phyloP scores from a whole-genome alignment of 768 basidiomycete species.

The Panaeolus cyanescens region DNA sequence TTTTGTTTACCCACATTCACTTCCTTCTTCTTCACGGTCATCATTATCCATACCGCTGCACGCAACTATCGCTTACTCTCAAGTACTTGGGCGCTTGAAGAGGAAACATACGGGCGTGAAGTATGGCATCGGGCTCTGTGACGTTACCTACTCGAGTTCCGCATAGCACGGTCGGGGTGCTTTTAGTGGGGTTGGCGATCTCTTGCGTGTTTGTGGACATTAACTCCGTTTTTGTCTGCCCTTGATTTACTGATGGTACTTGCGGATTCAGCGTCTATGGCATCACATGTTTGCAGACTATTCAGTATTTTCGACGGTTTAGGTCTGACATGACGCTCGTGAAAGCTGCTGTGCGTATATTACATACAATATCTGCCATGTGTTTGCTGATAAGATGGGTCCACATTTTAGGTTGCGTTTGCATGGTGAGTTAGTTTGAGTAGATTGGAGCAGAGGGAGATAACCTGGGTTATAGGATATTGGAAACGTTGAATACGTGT shows the following conservation, averaged over 20 bases:
- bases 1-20: background rate
- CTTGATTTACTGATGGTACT: background rate
- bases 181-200: conserved; percentile 9
- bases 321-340: background rate
- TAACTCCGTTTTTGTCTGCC: background rate
- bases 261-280: conserved; percentile 10
- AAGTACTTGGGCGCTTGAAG: background rate
- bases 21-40: background rate
- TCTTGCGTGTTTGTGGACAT: conserved; percentile 7
- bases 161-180: conserved; percentile 10
- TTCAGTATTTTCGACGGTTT: conserved; percentile 12
- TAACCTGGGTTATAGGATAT: background rate
- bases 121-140: background rate
- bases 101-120: background rate
- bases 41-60: background rate
- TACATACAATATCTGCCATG: background rate
- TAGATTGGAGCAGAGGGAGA: background rate
- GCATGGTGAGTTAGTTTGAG: background rate
- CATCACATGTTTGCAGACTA: conserved; percentile 9
- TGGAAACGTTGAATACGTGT: conserved; percentile 11
- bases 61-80: background rate
- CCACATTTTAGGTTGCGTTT: background rate
- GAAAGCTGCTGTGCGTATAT: background rate
- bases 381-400: background rate
- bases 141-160: background rate